Evolutionary conservation across 106 monocot species (phyloP).

Genomic region (Apostasia ramifera): DNA sequence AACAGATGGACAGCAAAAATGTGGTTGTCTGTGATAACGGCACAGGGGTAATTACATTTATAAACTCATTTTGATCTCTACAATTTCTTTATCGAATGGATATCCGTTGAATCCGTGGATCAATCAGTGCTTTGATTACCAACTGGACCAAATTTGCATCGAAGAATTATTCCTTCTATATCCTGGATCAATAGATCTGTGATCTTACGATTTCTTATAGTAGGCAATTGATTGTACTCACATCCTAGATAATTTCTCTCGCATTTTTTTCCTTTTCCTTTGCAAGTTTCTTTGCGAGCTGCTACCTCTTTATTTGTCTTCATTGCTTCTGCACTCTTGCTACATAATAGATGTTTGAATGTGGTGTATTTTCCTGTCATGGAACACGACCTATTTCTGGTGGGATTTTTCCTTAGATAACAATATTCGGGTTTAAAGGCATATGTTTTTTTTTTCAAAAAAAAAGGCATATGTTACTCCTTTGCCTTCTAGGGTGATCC

Average conservation of each 20-base stretch:
- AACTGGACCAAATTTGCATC: neutral
- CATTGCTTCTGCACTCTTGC: too few species aligned
- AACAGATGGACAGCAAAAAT: constrained; percentile 29
- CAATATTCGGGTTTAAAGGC: too few species aligned
- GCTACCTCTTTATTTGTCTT: too few species aligned
- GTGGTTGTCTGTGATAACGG: constrained; percentile 52
- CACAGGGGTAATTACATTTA: constrained; percentile 30
- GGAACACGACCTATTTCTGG: too few species aligned
- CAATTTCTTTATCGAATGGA: neutral
- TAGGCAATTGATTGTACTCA: neutral
- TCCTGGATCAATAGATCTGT: neutral
- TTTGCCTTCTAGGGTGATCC: neutral
- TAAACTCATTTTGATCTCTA: neutral
- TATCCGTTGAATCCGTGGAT: neutral
- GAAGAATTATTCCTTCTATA: neutral
- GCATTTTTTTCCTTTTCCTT: neutral
- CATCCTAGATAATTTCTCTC: neutral
- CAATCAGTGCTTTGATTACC: neutral
- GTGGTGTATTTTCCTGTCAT: too few species aligned
- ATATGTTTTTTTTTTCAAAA: neutral
- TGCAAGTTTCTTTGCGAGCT: too few species aligned
- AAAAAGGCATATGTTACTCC: neutral
- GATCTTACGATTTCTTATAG: neutral
- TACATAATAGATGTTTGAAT: too few species aligned
- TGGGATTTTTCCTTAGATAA: too few species aligned